phyloP scores from a whole-genome alignment of 805 yeast genomes.

The Yarrowia sp. region DNA sequence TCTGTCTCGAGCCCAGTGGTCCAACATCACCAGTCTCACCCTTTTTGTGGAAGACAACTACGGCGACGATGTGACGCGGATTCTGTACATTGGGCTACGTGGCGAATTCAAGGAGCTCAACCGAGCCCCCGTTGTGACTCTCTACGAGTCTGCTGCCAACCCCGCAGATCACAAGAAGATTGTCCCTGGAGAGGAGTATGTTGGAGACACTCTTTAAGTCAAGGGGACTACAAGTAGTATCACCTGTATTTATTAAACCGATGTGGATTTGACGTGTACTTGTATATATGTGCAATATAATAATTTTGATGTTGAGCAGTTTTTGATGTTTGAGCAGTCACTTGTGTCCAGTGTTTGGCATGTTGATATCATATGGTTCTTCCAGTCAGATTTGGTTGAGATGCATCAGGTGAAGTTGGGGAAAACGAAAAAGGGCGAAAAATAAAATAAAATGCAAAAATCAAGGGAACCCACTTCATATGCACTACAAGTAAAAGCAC shows the following conservation, averaged over 20 bases:
- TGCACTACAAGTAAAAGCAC: too few species aligned
- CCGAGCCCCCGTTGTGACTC: slow-evolving; percentile 62
- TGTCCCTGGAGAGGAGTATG: slow-evolving; percentile 30
- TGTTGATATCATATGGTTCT: neutral
- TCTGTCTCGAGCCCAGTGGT: slow-evolving; percentile 69
- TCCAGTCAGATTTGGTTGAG: too few species aligned
- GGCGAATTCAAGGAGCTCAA: slow-evolving; percentile 50
- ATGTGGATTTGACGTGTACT: too few species aligned
- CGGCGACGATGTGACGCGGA: slow-evolving; percentile 52
- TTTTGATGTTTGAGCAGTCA: neutral
- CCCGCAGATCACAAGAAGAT: slow-evolving; percentile 73
- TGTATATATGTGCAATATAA: slow-evolving; percentile 10
- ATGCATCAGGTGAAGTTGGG: too few species aligned
- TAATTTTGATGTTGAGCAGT: too few species aligned
- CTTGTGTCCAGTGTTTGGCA: neutral
- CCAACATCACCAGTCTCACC: slow-evolving; percentile 64
- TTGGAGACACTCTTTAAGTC: slow-evolving; percentile 24
- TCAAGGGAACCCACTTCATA: too few species aligned
- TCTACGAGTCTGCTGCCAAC: slow-evolving; percentile 89
- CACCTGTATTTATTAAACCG: neutral
- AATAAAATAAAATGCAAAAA: too few species aligned
- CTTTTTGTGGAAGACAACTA: slow-evolving; percentile 66
- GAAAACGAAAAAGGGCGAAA: too few species aligned
- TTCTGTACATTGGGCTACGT: slow-evolving; percentile 73
- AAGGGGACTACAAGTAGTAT: neutral